Evolutionary conservation across 495 filamentous ascomycete species (phyloP).

Genomic region (Staphylotrichum longicolle): DNA sequence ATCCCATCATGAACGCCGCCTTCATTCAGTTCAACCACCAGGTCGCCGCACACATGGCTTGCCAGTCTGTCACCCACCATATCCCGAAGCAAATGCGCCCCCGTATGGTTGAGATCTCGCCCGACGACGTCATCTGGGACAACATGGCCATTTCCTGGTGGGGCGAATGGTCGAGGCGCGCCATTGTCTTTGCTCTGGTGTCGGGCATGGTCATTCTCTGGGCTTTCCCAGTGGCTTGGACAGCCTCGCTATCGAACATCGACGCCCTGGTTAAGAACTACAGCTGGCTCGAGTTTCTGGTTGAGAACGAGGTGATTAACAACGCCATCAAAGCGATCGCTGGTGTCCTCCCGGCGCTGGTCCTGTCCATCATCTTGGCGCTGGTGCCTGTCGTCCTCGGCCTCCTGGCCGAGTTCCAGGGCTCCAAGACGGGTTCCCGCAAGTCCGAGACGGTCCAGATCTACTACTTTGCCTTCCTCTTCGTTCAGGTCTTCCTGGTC

Average conservation of each 20-base stretch:
- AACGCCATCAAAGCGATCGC: slow-evolving; percentile 71
- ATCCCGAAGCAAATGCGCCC: slow-evolving; percentile 95
- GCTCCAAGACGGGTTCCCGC: slow-evolving; percentile 76
- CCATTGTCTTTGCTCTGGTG: slow-evolving; percentile 63
- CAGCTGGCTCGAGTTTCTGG: slow-evolving; percentile 69
- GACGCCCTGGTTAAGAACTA: slow-evolving; percentile 62
- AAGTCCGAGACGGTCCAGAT: slow-evolving; percentile 80
- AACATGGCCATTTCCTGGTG: slow-evolving; percentile 98
- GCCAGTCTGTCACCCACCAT: slow-evolving; percentile 88
- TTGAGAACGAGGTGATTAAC: slow-evolving; percentile 50
- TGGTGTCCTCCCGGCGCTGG: slow-evolving; percentile 78
- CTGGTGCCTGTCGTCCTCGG: slow-evolving; percentile 74
- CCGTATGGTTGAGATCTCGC: slow-evolving; percentile 86
- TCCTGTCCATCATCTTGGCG: slow-evolving; percentile 75
- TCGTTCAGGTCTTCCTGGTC: slow-evolving; percentile 92
- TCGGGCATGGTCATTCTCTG: slow-evolving; percentile 79
- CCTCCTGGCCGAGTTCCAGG: slow-evolving; percentile 69
- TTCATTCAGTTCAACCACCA: slow-evolving; percentile 99
- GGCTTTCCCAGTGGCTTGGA: slow-evolving; percentile 89
- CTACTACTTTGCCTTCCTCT: slow-evolving; percentile 93
- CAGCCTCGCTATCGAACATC: slow-evolving; percentile 75
- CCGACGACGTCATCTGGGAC: slow-evolving; percentile 93
- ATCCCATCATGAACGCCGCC: slow-evolving; percentile 93
- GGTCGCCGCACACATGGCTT: slow-evolving; percentile 96
- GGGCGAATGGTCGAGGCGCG: slow-evolving; percentile 77